Base-by-base conservation (phyloP, 257 asterid species). In the Paulownia fortunei region DNA sequence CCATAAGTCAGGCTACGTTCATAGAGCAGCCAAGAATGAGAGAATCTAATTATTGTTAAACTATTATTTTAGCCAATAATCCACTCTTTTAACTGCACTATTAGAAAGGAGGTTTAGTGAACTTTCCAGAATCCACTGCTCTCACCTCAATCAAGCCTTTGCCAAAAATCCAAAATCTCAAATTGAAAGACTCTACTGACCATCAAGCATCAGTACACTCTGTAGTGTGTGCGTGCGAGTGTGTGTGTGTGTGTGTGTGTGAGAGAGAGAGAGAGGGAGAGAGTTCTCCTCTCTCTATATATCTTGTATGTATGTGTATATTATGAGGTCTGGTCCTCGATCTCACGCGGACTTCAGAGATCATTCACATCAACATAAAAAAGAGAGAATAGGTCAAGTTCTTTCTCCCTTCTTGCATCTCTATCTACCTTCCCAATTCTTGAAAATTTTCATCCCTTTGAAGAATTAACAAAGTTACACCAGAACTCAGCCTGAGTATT, bases 331-430 rank as follows among this genome's bases (percentile, higher is more conserved):
- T 47, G 75, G 76, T 66, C 61, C 59, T 78, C 82, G 78, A 54
- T 84, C 82, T 82, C 88, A 88, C 90, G 93, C 87, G 88, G 87
- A 88, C 49, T 87, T 74, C 84, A 55, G 79, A 52, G 61, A 79
- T 80, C 83, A 79, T 79, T 79, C 82, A 80, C 85, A 76, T 76
- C 78, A 79, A 16, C 81, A 46, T 49, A 56, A 41, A 51, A 56
- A 66, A 46, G 16, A n/a, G 47, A 8, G 23, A 21, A 73, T 19
- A 60, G n/a, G 49, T 58, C 79, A 60, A 75, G 46, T 46, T 59
- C 39, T 36, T 44, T 34, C 46, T 51, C 19, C 71, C 58, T 71
- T 18, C n/a, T n/a, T n/a, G 23, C 56, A 34, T 23, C 55, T 71
- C 6, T 16, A 5, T 24, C 42, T 13, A 34, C 5, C 13, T 54